Percentiles rank a stretch among this genome's conserved stretches.
Conservation (phyloP, 805 yeast species). For the Wickerhamomyces xylosicus region DNA sequence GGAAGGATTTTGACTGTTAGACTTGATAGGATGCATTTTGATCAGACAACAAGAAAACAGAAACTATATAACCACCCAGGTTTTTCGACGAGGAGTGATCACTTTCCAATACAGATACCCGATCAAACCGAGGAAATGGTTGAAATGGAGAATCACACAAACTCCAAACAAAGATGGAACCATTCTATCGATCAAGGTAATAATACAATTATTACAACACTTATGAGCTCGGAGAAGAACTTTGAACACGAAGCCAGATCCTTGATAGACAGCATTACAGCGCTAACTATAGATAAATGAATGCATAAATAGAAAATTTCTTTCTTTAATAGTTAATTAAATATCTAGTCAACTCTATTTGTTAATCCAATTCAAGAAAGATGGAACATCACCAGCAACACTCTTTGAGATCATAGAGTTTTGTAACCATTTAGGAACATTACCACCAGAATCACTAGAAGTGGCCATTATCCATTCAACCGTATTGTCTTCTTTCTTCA, state of each 20-base stretch:
- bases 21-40: slow-evolving; percentile 41
- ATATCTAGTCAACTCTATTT: not conserved
- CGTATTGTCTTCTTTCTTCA: slow-evolving; percentile 7
- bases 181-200: not conserved
- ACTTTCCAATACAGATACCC: slow-evolving; percentile 1
- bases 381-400: slow-evolving; percentile 29
- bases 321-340: not conserved
- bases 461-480: slow-evolving; percentile 29
- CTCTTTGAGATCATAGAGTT: slow-evolving; percentile 28
- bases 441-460: slow-evolving; percentile 29
- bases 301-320: not conserved
- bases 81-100: too few species aligned
- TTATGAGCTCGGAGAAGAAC: slow-evolving; percentile 7
- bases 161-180: not conserved
- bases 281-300: slow-evolving; percentile 10
- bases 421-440: slow-evolving; percentile 29
- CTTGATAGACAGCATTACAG: slow-evolving; percentile 14
- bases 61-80: too few species aligned
- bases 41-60: not conserved
- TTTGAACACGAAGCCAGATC: slow-evolving; percentile 17
- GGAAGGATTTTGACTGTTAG: slow-evolving; percentile 54
- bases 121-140: slow-evolving; percentile 9
- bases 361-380: slow-evolving; percentile 20
- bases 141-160: slow-evolving; percentile 5
- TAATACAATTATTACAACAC: not conserved